Percentiles rank a stretch among this genome's conserved stretches.
phyloP scores from a whole-genome alignment of 306 rosid species.

The Luffa acutangula region DNA sequence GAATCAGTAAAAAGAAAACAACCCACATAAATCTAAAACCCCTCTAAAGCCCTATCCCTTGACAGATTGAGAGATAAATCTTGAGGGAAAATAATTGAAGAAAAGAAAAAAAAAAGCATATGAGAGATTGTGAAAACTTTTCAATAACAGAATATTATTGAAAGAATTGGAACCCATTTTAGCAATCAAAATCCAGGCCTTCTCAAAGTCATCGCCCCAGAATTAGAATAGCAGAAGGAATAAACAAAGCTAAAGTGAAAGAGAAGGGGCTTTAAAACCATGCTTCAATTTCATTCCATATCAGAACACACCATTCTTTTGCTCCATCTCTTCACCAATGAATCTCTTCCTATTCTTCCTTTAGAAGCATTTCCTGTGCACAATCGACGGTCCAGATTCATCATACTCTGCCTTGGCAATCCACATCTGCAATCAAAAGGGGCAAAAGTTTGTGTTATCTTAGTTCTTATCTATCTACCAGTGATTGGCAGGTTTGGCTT shows the following conservation, averaged over 20 bases:
- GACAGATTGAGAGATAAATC: constrained; percentile 5
- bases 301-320: constrained; percentile 3
- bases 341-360: constrained; percentile 21
- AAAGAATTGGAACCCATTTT: constrained; percentile 22
- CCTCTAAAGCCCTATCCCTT: neutral
- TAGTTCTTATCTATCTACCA: neutral
- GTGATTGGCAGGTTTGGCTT: neutral
- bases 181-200: constrained; percentile 28
- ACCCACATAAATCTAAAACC: neutral
- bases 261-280: neutral
- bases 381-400: constrained; percentile 96
- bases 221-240: constrained; percentile 19
- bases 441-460: neutral
- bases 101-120: neutral
- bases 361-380: constrained; percentile 97
- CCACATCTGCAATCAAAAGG: constrained; percentile 74
- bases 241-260: constrained; percentile 9
- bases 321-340: constrained; percentile 16
- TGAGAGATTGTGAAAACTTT: neutral
- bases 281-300: constrained; percentile 9
- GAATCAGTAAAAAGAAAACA: neutral
- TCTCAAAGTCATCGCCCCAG: constrained; percentile 40
- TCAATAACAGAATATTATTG: constrained; percentile 1
- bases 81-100: neutral
- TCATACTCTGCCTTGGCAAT: constrained; percentile 97